Evolutionary conservation across 2,329 filamentous ascomycete species (phyloP), one percentile per base, ranked within the genome.

Genomic region (Bipolaris gigantea): DNA sequence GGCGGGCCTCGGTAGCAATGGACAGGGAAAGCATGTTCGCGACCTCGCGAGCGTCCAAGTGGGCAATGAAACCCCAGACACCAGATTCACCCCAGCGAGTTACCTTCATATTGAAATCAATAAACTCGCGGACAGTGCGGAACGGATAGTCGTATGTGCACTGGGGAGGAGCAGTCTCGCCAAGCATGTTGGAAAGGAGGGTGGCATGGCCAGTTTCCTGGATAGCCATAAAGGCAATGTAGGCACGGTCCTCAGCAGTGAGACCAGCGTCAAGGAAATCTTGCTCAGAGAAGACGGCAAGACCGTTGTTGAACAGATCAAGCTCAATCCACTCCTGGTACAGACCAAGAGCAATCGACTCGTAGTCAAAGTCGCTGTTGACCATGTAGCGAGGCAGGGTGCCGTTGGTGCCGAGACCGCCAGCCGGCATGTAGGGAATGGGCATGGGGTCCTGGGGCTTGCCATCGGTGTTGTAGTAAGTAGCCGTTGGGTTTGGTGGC

Each of bases 291-390:
- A 90, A 94, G 0, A 79, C 83, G 0, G 83, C 84, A 3, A 94
- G 80, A 13, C 88, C 89, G 68, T 88, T 85, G 72, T 89, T 86
- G 81, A 94, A 94, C 13, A 91, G 80, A 69, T 94, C 90, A 1
- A 94, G 80, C 75, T 94, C 89, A 49, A 93, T 91, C 83, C 85
- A 94, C 74, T 94, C 90, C 65, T 92, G 88, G 69, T 93, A 92
- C 0, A 93, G 78, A 11, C 83, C 89, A 11, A 94, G 79, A 0
- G 85, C 82, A 27, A 94, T 80, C 0, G 89, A 92, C 70, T 93
- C 82, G 70, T 88, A 94, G 73, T 94, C 90, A 67, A 92, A 94
- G 67, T 95, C 90, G 59, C 87, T 90, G 65, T 90, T 81, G 0
- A 89, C 86, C 56, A 88, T 85, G 73, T 93, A 93, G 1, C 91